Conservation (phyloP, 2,329 filamentous ascomycete species). For the Fonsecaea monophora region DNA sequence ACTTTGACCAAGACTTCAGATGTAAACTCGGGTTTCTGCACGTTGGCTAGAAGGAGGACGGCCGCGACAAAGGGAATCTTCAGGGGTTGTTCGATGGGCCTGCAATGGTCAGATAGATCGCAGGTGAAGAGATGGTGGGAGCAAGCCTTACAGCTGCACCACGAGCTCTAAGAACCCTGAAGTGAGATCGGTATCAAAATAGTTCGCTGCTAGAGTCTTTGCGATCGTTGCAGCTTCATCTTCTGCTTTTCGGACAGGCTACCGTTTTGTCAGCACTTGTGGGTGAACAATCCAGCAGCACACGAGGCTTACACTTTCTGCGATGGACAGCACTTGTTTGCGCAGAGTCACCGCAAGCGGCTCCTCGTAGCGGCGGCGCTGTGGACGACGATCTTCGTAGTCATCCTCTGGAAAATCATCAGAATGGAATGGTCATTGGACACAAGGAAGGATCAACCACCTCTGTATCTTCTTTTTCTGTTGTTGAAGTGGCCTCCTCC, state of each 20-base stretch:
- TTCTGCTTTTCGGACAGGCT: constrained; percentile 70
- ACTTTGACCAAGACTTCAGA: constrained; percentile 72
- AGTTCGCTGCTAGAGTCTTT: constrained; percentile 78
- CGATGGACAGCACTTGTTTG: constrained; percentile 78
- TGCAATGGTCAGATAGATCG: constrained; percentile 41
- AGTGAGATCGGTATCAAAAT: constrained; percentile 81
- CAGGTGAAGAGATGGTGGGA: neutral
- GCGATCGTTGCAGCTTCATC: constrained; percentile 79
- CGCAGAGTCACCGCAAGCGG: constrained; percentile 74
- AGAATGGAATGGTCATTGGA: constrained; percentile 6
- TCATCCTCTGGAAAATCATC: constrained; percentile 64
- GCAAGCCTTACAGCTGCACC: constrained; percentile 69
- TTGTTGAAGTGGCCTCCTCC: constrained; percentile 63
- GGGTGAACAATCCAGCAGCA: neutral
- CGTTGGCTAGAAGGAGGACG: constrained; percentile 79
- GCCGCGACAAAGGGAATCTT: constrained; percentile 96
- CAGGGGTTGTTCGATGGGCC: constrained; percentile 85
- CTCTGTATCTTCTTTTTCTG: constrained; percentile 81
- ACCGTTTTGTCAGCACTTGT: constrained; percentile 13
- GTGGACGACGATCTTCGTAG: constrained; percentile 74
- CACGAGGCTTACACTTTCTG: constrained; percentile 66
- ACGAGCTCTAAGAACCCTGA: constrained; percentile 74
- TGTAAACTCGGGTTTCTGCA: constrained; percentile 75
- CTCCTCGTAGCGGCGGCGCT: constrained; percentile 75
- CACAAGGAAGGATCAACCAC: constrained; percentile 56